Base-by-base conservation (phyloP, 768 basidiomycete species). In the Auriscalpium vulgare region DNA sequence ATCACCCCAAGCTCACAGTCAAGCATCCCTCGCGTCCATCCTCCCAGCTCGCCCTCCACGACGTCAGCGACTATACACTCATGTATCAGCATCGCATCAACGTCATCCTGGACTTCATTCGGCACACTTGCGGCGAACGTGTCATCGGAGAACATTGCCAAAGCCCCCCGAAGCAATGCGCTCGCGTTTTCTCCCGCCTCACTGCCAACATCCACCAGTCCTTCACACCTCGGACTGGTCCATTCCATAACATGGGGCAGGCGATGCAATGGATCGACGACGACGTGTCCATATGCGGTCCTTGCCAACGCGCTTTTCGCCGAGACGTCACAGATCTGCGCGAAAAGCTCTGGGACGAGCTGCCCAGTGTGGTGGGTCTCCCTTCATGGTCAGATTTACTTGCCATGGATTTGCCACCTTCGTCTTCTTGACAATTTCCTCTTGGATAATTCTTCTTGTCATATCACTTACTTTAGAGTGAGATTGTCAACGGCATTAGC, bases 11-110 rank as follows among this genome's bases (percentile, higher is more conserved):
- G 65, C 74, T 84, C 10, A 58, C 64, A 40, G 60, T 75, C 37
- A 64, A 74, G 23, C 78, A 81, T 61, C 75, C 77, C 6, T 79
- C 81, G 1, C 74, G 74, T 21, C 80, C 80, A 1, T 75, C 78
- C 6, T 75, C 76, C 6, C 60, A 66, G 19, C 64, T 84, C 11
- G 66, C 69, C 7, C 59, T 72, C 10, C 53, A 66, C 23, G 80
- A 81, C 63, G 55, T 81, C n/a, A 63, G 69, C 56, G 68, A 73
- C 40, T 84, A 83, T 61, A 78, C 78, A 4, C 72, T 81, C 40
- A 78, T 84, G 76, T 83, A 73, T 65, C 81, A 84, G 66, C 70
- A 78, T 54, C 77, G 82, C 19, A 61, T 82, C 19, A 72, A 78
- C 37, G 49, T 73, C 38, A 71, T 78, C 53, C 69, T 79, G 8